These are phyloP conservation scores for Apiotrichum sp. DNA, from an alignment of 1,284 basidiomycete genomes.

Conservation along the genomic window DNA sequence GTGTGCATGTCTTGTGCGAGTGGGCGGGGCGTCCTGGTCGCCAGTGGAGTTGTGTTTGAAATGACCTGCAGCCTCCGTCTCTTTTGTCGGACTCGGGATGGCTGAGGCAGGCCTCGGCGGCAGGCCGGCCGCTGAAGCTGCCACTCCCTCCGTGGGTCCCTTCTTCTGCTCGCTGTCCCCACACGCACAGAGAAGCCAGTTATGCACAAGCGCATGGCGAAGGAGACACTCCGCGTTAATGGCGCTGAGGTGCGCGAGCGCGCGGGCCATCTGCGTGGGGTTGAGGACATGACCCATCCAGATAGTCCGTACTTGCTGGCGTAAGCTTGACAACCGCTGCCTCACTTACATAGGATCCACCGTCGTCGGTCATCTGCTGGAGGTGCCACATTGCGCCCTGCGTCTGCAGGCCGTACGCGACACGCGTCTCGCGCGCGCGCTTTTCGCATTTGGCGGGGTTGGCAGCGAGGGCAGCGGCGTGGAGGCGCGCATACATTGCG, in stretches of 20 bases:
- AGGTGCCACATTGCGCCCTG: slow-evolving; percentile 5
- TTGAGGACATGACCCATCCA: neutral
- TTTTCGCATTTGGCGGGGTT: neutral
- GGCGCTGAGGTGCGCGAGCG: neutral
- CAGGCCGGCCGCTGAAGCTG: too few relatives aligned
- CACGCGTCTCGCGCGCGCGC: neutral
- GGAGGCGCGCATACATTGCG: slow-evolving; percentile 4
- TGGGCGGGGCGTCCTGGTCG: too few relatives aligned
- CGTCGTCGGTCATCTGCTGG: slow-evolving; percentile 2
- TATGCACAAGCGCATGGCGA: neutral
- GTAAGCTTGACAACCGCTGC: neutral
- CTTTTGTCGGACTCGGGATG: too few relatives aligned
- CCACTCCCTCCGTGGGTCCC: too few relatives aligned
- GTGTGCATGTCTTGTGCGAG: too few relatives aligned
- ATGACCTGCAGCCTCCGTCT: too few relatives aligned
- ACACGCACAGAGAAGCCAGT: neutral
- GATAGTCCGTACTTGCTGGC: neutral
- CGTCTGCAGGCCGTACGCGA: slow-evolving; percentile 5
- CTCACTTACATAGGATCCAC: slow-evolving; percentile 5
- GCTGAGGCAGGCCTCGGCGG: too few relatives aligned
- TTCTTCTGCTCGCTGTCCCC: neutral
- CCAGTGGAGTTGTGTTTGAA: too few relatives aligned
- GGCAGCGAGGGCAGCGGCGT: neutral
- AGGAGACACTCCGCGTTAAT: neutral
- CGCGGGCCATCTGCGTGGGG: neutral